Evolutionary conservation across 2,329 filamentous ascomycete genomes (phyloP), one percentile per base, ranked within the genome.

Genomic region (Aspergillus pseudoterreus): DNA sequence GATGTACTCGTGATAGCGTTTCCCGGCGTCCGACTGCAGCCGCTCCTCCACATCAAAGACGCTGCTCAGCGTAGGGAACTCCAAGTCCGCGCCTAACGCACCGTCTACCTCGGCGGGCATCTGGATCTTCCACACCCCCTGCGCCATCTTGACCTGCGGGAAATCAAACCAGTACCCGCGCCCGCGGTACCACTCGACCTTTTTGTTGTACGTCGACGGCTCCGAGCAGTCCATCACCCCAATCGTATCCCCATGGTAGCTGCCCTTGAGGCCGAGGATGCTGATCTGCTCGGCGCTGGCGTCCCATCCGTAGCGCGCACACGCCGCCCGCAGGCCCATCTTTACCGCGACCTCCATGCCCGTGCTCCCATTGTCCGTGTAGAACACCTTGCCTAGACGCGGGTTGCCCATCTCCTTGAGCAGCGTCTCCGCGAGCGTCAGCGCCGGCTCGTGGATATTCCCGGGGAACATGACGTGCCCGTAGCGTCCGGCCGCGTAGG

Each of bases 401-500:
- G 82, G 80, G 56, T 89, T 92, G 0, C 74, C 68, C 5, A 88
- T 70, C 0, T 76, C 77, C 1, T 75, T 50, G 3, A 94, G 72
- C 1, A 95, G 74, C 0, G 73, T 75, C 63, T 88, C 80, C 0
- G 88, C 86, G 0, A 95, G 77, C 6, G 77, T 74, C 0, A 94
- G 71, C 0, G 88, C 90, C 0, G 90, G 90, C 60, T 90, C 81
- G 59, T 95, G 88, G n/a, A 92, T 80, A 0, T 86, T 83, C 8
- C 84, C 84, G 0, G 88, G 87, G 63, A 95, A 94, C 87, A 95
- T 94, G 58, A 94, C 87, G 68, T 95, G 90, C 0, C 90, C 90
- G 63, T 94, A 95, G 24, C 89, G 80, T 6, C 90, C 89, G 1
- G 90, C 88, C 0, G 90, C 89, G 63, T 94, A 86, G 0, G 90